Percentiles rank a stretch among this genome's conserved stretches.
Evolutionary conservation across 805 yeast genomes (phyloP).

Genomic region (Wickerhamiella galacta): DNA sequence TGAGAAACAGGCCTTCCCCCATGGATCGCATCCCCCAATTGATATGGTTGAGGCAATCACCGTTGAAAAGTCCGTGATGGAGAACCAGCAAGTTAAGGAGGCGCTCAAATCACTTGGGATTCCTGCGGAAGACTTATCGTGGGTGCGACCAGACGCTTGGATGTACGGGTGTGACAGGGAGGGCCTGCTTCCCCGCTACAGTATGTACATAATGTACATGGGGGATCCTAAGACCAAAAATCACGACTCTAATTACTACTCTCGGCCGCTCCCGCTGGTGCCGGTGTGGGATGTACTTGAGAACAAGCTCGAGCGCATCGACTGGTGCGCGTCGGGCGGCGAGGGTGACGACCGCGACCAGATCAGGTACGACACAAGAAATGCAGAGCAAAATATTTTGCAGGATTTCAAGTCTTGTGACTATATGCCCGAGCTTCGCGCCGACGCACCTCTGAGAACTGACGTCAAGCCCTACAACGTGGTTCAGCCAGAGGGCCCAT

Average conservation of each 20-base stretch:
- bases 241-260: constrained; percentile 36
- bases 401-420: constrained; percentile 44
- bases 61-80: constrained; percentile 15
- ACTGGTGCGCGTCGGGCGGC: constrained; percentile 52
- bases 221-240: constrained; percentile 39
- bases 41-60: constrained; percentile 32
- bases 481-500: constrained; percentile 77
- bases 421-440: constrained; percentile 51
- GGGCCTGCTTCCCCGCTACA: constrained; percentile 20
- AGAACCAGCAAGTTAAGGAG: constrained; percentile 85
- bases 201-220: constrained; percentile 62
- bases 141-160: constrained; percentile 30
- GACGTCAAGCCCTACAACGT: constrained; percentile 55
- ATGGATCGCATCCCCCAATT: constrained; percentile 54
- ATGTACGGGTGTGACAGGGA: constrained; percentile 68
- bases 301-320: constrained; percentile 49
- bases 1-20: constrained; percentile 37
- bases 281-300: constrained; percentile 55
- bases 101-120: constrained; percentile 72
- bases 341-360: constrained; percentile 56
- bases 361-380: constrained; percentile 37
- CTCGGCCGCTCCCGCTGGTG: constrained; percentile 55
- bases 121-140: constrained; percentile 9
- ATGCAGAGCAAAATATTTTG: constrained; percentile 37
- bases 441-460: constrained; percentile 36